Evolutionary conservation across 176 grass and related monocot species (phyloP).

Genomic region (Thinopyrum elongatum): DNA sequence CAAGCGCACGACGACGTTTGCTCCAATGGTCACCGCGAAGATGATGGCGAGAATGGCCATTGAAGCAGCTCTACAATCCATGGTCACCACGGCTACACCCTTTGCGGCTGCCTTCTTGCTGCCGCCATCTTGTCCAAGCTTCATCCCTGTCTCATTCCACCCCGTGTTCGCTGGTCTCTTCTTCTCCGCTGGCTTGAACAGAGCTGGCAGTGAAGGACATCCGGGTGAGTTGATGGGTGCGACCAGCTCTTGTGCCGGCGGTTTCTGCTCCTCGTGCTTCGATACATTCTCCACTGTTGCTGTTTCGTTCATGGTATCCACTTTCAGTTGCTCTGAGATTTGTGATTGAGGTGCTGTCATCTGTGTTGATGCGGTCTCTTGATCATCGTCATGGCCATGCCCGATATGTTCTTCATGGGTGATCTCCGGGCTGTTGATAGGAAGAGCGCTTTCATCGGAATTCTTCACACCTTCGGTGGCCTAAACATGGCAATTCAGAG

Average conservation of each 20-base stretch:
- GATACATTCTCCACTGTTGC: neutral
- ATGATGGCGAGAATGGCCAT: slow-evolving; percentile 37
- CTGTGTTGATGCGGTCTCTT: slow-evolving; percentile 14
- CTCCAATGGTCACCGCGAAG: slow-evolving; percentile 18
- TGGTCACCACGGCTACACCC: neutral
- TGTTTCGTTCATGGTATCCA: neutral
- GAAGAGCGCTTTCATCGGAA: neutral
- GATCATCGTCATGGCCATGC: neutral
- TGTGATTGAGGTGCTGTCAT: neutral
- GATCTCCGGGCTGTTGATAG: neutral
- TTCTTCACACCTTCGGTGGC: neutral
- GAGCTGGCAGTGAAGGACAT: neutral
- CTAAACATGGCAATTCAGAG: slow-evolving; percentile 18
- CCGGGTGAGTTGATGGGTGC: neutral
- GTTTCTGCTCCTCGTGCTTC: slow-evolving; percentile 23
- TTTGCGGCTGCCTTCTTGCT: neutral
- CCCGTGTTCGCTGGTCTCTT: neutral
- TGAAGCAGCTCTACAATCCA: slow-evolving; percentile 8
- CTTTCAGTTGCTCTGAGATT: slow-evolving; percentile 14
- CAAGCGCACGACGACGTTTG: slow-evolving; percentile 9
- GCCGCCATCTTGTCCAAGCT: slow-evolving; percentile 25
- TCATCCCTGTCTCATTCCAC: slow-evolving; percentile 34
- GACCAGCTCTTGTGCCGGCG: neutral
- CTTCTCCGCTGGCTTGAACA: slow-evolving; percentile 18
- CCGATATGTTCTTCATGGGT: neutral